Evolutionary conservation across 139 green algal genomes (phyloP).

Genomic region (Penium margaritaceum): DNA sequence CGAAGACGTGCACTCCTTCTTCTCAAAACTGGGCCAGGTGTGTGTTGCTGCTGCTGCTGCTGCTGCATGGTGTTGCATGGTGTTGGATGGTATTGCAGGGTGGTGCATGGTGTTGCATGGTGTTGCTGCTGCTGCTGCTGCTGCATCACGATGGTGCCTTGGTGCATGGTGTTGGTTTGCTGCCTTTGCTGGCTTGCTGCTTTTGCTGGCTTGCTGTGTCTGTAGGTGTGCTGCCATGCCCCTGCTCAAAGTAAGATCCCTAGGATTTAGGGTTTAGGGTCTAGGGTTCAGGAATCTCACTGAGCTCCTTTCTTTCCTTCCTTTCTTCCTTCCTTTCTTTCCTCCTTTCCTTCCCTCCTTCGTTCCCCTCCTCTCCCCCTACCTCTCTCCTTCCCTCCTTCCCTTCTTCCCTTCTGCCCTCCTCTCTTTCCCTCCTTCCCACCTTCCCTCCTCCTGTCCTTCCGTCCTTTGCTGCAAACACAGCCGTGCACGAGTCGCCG

Average conservation of each 20-base stretch:
- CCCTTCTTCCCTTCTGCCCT: background rate
- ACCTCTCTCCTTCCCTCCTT: constrained; percentile 50
- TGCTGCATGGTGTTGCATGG: background rate
- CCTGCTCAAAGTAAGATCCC: background rate
- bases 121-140: too few relatives aligned
- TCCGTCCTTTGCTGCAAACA: background rate
- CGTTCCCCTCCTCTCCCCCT: background rate
- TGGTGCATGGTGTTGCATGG: too few relatives aligned
- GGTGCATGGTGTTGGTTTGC: too few relatives aligned
- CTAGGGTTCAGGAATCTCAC: background rate
- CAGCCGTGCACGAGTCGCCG: background rate
- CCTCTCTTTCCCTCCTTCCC: background rate
- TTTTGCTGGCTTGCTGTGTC: background rate
- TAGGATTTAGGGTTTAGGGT: background rate
- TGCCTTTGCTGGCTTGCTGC: background rate
- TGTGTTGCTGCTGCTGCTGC: background rate
- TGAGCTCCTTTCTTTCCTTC: background rate
- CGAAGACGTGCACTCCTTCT: constrained; percentile 61
- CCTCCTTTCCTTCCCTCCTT: background rate
- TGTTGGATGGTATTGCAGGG: background rate
- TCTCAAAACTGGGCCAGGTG: constrained; percentile 27
- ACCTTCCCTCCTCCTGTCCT: background rate
- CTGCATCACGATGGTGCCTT: too few relatives aligned
- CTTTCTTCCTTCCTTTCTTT: background rate
- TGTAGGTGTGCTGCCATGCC: background rate